Percentiles rank a stretch among this genome's conserved stretches.
phyloP scores from a whole-genome alignment of 2,329 filamentous ascomycete genomes.

The Phyllosticta paracitricarpa region DNA sequence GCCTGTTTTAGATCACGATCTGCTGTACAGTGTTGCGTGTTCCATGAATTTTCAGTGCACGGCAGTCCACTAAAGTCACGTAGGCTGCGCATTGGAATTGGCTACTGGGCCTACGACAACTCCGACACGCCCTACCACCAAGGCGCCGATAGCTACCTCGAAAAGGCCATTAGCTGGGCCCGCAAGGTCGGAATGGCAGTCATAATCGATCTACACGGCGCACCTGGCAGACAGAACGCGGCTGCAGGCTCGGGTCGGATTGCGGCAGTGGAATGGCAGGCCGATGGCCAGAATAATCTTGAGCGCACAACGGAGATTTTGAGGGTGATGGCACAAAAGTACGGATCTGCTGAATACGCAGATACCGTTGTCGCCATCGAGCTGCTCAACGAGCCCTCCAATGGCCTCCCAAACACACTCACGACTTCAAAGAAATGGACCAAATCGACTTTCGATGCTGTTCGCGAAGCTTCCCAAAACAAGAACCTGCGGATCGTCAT shows the following conservation, averaged over 20 bases:
- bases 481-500: constrained; percentile 42
- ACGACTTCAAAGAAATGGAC: constrained; percentile 26
- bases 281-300: constrained; percentile 29
- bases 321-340: constrained; percentile 29
- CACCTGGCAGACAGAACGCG: constrained; percentile 46
- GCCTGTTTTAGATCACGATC: too few species aligned
- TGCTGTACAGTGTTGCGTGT: too few species aligned
- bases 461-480: constrained; percentile 37
- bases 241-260: constrained; percentile 28
- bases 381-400: constrained; percentile 37
- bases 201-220: constrained; percentile 43
- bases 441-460: constrained; percentile 36
- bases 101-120: constrained; percentile 43
- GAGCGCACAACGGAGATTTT: constrained; percentile 28
- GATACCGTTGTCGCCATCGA: constrained; percentile 36
- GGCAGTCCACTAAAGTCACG: neutral
- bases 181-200: constrained; percentile 35
- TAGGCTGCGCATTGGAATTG: constrained; percentile 40
- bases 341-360: constrained; percentile 27
- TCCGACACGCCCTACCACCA: constrained; percentile 35
- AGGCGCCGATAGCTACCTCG: constrained; percentile 39
- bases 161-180: constrained; percentile 41
- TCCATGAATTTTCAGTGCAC: too few species aligned
- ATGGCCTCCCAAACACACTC: constrained; percentile 34
- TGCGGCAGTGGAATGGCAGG: constrained; percentile 20